Evolutionary conservation across 108 stramenopile species (phyloP), one percentile per base, ranked within the genome.

Genomic region (Aureococcus anophagefferens): DNA sequence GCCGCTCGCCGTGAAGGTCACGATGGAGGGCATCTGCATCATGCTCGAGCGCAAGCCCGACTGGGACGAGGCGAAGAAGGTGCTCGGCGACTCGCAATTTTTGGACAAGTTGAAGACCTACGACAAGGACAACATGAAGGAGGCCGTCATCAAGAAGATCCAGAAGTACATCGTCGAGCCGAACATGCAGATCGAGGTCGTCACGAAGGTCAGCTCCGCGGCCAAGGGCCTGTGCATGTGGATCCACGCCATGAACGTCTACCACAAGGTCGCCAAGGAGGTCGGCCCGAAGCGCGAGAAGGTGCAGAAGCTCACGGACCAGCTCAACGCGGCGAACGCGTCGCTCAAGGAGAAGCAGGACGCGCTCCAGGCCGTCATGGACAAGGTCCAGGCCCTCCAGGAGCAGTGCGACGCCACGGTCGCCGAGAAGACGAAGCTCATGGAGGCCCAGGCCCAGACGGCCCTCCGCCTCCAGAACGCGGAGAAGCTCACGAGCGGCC

Each of bases 21-120:
- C 84, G 18, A 84, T 87, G 85, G 87, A 87, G 69, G 87, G 81
- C 11, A 77, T 87, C 17, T 87, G 87, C 76, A 79, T 84, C 46
- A 68, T 87, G 72, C 63, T 87, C 28, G 85, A 80, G 51, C 21
- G 25, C 7, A 87, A 85, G 73, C 75, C 77, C 32, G 84, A 84
- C 72, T 87, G 87, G 87, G 85, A 86, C 66, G 37, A 45, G 15
- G 74, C 87, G 33, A 87, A 87, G 79, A 80, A 80, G 71, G 40
- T 87, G 3, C 69, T 87, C 65, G 63, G 31, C 16, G 72, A 77
- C 37, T 17, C 67, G 0, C 40, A 74, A 64, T 86, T 87, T 62
- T 68, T 87, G 79, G 76, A 84, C 35, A 71, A 77, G 40, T 72
- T 87, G 31, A 83, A 77, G 72, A 67, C 44, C 32, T 87, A 83